Evolutionary conservation across 2,329 filamentous ascomycete genomes (phyloP), one percentile per base, ranked within the genome.

Genomic region (Tympanopsis confertula): DNA sequence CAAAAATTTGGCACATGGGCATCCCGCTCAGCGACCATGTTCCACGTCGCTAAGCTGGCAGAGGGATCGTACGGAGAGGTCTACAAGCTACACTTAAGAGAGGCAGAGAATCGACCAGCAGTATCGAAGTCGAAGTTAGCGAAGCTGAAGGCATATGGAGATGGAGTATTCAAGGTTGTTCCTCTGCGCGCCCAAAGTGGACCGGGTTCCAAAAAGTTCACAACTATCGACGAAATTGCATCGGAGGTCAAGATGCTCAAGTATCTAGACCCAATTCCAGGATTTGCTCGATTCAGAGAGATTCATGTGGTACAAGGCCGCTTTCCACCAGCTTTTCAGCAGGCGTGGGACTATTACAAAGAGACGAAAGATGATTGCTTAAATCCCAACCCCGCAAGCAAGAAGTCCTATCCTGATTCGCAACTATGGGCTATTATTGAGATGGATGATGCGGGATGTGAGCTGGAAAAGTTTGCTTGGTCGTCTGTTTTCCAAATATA

Each of bases 41-140:
- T 63, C 17, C 41, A 41, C 36, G 62, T 79, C 22, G 58, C 61
- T 5, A 81, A 81, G 45, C 69, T 80, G 26, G 74, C 74, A 10
- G 74, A 81, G 50, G 76, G 76, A 2, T 77, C 74, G 1, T 81
- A 76, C 47, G 74, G 72, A 39, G 74, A 79, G 48, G 75, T 80
- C 3, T 79, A 33, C 30, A 33, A 33, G 30, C 10, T 33, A 15
- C 30, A 15, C 30, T 17, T 33, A 7, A 10, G 30, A 33, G 30
- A 33, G 15, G 30, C 10, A 33, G 30, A 12, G 7, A 12, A 15
- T 15, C 10, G 7, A 15, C 12, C 10, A 17, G 30, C 10, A 18
- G 17, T 33, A 15, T 33, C 30, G 10, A 33, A 33, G 30, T 33
- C 30, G 30, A 33, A 33, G 30, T 15, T 33, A 15, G 30, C 30